Base-by-base conservation (phyloP, 352 stramenopile genomes). In the Phytophthora citrophthora region DNA sequence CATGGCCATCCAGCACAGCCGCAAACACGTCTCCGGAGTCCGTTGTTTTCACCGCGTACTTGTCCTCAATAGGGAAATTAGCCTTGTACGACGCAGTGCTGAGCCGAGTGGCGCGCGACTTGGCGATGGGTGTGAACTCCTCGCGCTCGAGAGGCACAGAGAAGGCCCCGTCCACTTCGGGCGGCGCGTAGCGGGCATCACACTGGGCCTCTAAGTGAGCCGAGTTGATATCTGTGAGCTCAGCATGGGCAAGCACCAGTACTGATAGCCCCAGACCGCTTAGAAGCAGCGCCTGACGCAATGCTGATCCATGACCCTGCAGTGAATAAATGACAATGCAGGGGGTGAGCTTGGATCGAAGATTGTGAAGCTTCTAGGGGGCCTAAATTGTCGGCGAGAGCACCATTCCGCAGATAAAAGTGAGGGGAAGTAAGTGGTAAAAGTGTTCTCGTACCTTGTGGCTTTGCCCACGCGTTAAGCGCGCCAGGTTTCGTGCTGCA, bases 1-100 rank as follows among this genome's bases (percentile, higher is more conserved):
- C 93, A 61, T 98, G 93, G 3, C 93, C 93, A 65, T 98, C 93
- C 47, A 97, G 83, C 24, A 97, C 94, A 18, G 79, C 78, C 15
- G 86, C 89, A 52, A 94, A 96, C 39, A 97, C 81, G 59, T 94
- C 87, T 41, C 93, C 90, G 18, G 81, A 79, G 12, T 68, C 51
- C 24, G 79, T 77, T 9, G 80, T 66, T 43, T 94, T 77, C 46
- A 97, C 83, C 48, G 88, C 75, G 56, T 86, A 93, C 57, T 94
- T 85, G 74, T 98, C 93, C 70, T 90, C 81, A 32, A 88, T 91
- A 15, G 82, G 82, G 32, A 82, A 77, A 43, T 89, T 91, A 50
- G 82, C 82, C 47, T 81, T 81, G 74, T 91, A 91, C 41, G 79
- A 83, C 9, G 79, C 77, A 32, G 64, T 85, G 50, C 76, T 88